Base-by-base conservation (phyloP, 2,329 filamentous ascomycete genomes). In the Aureobasidium subglaciale region DNA sequence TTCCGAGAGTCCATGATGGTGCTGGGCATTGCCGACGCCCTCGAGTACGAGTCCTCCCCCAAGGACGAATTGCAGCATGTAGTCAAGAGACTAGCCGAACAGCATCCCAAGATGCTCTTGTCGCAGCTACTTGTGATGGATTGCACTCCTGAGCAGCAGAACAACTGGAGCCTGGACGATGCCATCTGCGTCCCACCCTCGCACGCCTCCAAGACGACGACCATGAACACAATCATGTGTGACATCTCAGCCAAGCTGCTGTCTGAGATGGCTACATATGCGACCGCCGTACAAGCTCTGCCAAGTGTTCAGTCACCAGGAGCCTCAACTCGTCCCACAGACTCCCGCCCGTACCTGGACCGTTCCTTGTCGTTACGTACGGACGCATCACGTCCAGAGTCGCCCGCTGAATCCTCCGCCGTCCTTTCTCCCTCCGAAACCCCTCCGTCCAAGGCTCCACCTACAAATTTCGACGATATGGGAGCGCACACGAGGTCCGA, bases 101-200 rank as follows among this genome's bases (percentile, higher is more conserved):
- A 80, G 59, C 90, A 89, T 66, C 83, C 87, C 18, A 87, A 86
- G 64, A 86, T 86, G 1, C 77, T 95, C 50, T 82, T 90, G 1
- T 88, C 93, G 63, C 86, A 86, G 58, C 77, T 93, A 11, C 71
- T 96, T 52, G 73, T 96, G 29, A 95, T 96, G 68, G 89, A 95
- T 68, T 86, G 86, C 40, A 74, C 78, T 46, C 73, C 73, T 76
- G 2, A 72, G 82, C 15, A 78, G 78, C 20, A 74, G 86, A 41
- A 81, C 82, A 25, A 69, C 65, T 65, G 71, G 65, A 63, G 72
- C 9, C 76, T 78, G 2, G 83, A 90, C 62, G 87, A 85, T 45
- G 80, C 93, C 37, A 75, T 85, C 42, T 78, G 82, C 35, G 81
- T 96, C 24, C 90, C 90, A 15, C 82, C 85, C 0, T 74, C 75